Percentiles rank a stretch among this genome's conserved stretches.
phyloP scores from a whole-genome alignment of 805 yeast species.

The Kodamaea hsintzibuensis region DNA sequence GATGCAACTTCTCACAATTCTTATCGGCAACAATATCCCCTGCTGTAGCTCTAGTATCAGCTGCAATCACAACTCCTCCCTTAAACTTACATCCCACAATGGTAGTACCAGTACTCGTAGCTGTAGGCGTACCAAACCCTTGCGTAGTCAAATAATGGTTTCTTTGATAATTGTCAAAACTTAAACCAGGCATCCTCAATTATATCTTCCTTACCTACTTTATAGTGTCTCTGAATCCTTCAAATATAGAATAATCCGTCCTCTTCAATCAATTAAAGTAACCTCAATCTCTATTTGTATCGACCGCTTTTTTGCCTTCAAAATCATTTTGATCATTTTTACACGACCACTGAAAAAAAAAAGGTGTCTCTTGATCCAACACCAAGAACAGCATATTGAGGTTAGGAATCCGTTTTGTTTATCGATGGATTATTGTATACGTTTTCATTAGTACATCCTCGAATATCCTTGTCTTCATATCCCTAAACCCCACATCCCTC shows the following conservation, averaged over 20 bases:
- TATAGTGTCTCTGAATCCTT: not conserved
- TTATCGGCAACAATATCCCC: constrained; percentile 97
- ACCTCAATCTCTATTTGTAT: not conserved
- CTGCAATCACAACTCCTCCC: constrained; percentile 96
- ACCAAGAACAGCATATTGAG: not conserved
- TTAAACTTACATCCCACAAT: constrained; percentile 94
- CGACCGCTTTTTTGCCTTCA: constrained; percentile 8
- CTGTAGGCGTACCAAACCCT: constrained; percentile 78
- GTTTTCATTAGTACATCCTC: not conserved
- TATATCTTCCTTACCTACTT: not conserved
- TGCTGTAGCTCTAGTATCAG: constrained; percentile 97
- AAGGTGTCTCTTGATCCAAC: not conserved
- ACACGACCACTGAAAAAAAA: not conserved
- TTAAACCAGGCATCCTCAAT: constrained; percentile 75
- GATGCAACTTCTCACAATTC: constrained; percentile 93
- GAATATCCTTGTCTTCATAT: not conserved
- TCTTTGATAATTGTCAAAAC: constrained; percentile 92
- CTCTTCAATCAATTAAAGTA: not conserved
- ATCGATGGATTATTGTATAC: not conserved
- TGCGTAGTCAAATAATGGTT: constrained; percentile 69
- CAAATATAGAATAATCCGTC: too few relatives aligned
- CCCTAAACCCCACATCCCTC: not conserved
- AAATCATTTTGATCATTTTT: not conserved
- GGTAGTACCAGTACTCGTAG: constrained; percentile 99
- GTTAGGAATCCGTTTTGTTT: not conserved